Evolutionary conservation across 805 yeast species (phyloP).

Genomic region (Naumovozyma castellii): DNA sequence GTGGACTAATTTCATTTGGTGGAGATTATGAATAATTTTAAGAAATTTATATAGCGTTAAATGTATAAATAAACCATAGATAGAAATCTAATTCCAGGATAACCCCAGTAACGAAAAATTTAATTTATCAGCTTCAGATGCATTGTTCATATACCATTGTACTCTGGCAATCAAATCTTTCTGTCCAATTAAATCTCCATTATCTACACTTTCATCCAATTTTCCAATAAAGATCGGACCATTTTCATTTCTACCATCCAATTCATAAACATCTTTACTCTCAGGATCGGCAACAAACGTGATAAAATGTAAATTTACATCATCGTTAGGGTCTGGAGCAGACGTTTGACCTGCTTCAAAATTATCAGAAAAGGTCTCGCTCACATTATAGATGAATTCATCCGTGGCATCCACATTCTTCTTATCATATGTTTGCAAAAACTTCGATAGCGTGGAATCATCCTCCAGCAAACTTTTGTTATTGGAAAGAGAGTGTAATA

Average conservation of each 20-base stretch:
- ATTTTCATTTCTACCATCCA: constrained; percentile 70
- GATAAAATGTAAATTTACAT: constrained; percentile 64
- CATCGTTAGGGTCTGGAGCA: constrained; percentile 50
- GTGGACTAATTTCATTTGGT: constrained; percentile 29
- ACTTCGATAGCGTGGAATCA: constrained; percentile 17
- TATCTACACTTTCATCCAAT: constrained; percentile 10
- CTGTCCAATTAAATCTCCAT: constrained; percentile 41
- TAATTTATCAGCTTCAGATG: constrained; percentile 48
- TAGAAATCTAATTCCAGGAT: constrained; percentile 24
- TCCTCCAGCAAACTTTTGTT: constrained; percentile 20
- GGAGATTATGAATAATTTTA: constrained; percentile 19
- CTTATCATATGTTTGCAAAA: constrained; percentile 1
- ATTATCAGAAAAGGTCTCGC: constrained; percentile 13
- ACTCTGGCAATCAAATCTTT: constrained; percentile 44
- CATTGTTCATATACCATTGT: constrained; percentile 53
- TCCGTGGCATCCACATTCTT: constrained; percentile 37
- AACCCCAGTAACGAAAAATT: constrained; percentile 73
- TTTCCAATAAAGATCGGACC: constrained; percentile 63
- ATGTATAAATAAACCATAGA: no score
- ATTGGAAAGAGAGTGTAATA: constrained; percentile 53
- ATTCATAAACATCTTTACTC: constrained; percentile 54
- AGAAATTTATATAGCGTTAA: no score
- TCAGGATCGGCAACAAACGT: constrained; percentile 54
- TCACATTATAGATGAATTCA: constrained; percentile 20
- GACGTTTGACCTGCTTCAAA: constrained; percentile 50